Percentiles rank a stretch among this genome's conserved stretches.
These are phyloP conservation scores for Aschersonia sp. DNA, from an alignment of 2,329 filamentous ascomycete genomes.

Conservation along the genomic window DNA sequence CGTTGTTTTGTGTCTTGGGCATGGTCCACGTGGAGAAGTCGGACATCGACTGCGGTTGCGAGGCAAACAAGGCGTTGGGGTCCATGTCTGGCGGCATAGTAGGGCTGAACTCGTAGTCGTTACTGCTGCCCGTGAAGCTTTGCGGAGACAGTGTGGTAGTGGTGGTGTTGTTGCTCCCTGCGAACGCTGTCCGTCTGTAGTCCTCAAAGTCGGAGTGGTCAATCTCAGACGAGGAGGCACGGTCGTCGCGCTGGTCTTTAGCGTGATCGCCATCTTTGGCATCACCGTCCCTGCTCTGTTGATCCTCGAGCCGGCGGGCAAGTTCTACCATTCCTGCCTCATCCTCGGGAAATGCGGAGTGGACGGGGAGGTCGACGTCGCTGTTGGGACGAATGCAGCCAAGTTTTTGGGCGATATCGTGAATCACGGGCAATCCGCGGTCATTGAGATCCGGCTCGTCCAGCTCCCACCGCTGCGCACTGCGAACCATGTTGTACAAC, in stretches of 20 bases:
- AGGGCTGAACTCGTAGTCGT: slow-evolving; percentile 21
- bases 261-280: slow-evolving; percentile 6
- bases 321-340: slow-evolving; percentile 42
- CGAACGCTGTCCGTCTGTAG: slow-evolving; percentile 34
- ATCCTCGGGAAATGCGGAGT: slow-evolving; percentile 47
- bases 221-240: slow-evolving; percentile 38
- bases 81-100: slow-evolving; percentile 17
- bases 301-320: slow-evolving; percentile 36
- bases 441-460: slow-evolving; percentile 52
- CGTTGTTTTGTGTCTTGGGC: slow-evolving; percentile 11
- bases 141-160: slow-evolving; percentile 35
- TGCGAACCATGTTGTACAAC: slow-evolving; percentile 49
- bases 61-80: slow-evolving; percentile 18
- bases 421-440: slow-evolving; percentile 46
- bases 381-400: slow-evolving; percentile 49
- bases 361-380: slow-evolving; percentile 43
- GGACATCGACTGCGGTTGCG: slow-evolving; percentile 18
- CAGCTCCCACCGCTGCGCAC: slow-evolving; percentile 42
- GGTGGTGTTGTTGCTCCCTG: slow-evolving; percentile 22
- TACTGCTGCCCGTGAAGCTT: slow-evolving; percentile 26
- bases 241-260: slow-evolving; percentile 15
- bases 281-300: slow-evolving; percentile 25
- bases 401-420: slow-evolving; percentile 50
- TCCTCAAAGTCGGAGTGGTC: slow-evolving; percentile 43
- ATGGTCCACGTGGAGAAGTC: slow-evolving; percentile 18